Evolutionary conservation across 768 basidiomycete genomes (phyloP), one percentile per base, ranked within the genome.

Genomic region (Naganishia randhawae): DNA sequence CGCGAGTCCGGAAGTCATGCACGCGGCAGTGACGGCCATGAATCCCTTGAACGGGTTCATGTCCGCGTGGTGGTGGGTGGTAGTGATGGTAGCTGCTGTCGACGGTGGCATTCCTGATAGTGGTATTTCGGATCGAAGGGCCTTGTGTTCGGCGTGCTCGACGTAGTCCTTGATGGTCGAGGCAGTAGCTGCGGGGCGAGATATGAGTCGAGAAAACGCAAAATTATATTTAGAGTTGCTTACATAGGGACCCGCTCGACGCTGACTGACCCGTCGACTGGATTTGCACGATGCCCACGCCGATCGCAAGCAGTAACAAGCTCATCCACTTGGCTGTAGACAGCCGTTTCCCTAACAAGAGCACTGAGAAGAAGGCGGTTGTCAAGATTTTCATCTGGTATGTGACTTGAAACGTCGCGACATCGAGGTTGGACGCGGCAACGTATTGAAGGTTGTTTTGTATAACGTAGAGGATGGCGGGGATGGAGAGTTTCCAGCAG

Each of bases 351-450:
- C 90, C 86, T 32, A 94, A 84, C 32, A 95, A 83, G 5, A 90
- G 73, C 50, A 93, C 91, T 25, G 90, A 91, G 80, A 93, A 93
- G 45, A 85, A 89, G 19, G 91, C 92, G 25, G 92, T 95, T 41
- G 92, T 94, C 72, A 95, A 86, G 75, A 95, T 92, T 81, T 95
- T 95, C 92, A 95, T 95, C 79, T 95, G 92, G 80, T 94, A 94
- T 50, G 88, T 91, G 77, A 95, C 92, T 80, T 96, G 94, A 81
- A 98, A 98, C 17, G 93, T 96, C 25, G 94, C 93, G 17, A 91
- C 92, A 72, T 92, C 89, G 69, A 98, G 83, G 80, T 98, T 97
- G 50, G 90, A 88, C 6, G 90, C 91, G 37, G 94, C 94, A 63
- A 94, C 88, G 80, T 92, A 97, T 81, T 96, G 94, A 37, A 98